A percentile compares a stretch with the other conserved stretches of the same genome.
Conservation (phyloP, 768 basidiomycete genomes). For the Lyophyllum shimeji region DNA sequence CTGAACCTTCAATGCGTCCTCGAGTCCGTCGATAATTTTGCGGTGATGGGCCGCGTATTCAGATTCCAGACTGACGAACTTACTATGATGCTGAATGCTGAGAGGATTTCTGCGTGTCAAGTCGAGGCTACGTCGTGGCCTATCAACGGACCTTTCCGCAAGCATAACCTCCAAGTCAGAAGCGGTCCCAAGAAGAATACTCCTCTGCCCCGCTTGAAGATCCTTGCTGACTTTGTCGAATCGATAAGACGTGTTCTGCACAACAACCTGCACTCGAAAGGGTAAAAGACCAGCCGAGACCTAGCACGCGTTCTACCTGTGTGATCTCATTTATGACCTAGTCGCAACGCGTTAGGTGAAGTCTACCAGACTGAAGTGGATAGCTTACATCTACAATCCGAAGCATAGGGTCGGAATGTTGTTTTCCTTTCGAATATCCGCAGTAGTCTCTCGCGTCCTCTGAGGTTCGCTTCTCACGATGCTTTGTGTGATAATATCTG, state of each 20-base stretch:
- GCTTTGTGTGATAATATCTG: not conserved
- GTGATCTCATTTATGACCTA: constrained; percentile 54
- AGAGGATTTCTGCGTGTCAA: not conserved
- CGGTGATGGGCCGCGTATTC: constrained; percentile 47
- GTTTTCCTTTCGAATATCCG: not conserved
- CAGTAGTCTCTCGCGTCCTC: not conserved
- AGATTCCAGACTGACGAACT: constrained; percentile 53
- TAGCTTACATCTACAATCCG: constrained; percentile 43
- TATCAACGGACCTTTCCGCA: constrained; percentile 36
- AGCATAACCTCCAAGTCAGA: constrained; percentile 45
- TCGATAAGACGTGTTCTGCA: constrained; percentile 43
- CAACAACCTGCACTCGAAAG: constrained; percentile 38
- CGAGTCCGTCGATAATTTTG: constrained; percentile 37
- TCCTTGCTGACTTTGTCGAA: constrained; percentile 49
- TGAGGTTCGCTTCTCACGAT: not conserved
- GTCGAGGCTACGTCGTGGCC: not conserved
- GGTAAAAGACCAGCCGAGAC: not conserved
- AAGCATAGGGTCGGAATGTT: constrained; percentile 5
- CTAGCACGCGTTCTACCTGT: constrained; percentile 29
- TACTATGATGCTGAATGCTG: constrained; percentile 54
- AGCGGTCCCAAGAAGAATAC: constrained; percentile 45
- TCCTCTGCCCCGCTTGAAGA: constrained; percentile 42
- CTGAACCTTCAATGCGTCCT: constrained; percentile 41
- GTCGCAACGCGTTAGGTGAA: not conserved
- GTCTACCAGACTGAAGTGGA: not conserved